A percentile compares a stretch with the other conserved stretches of the same genome.
Conservation (phyloP, 768 basidiomycete species). For the Sporobolomyces roseus region DNA sequence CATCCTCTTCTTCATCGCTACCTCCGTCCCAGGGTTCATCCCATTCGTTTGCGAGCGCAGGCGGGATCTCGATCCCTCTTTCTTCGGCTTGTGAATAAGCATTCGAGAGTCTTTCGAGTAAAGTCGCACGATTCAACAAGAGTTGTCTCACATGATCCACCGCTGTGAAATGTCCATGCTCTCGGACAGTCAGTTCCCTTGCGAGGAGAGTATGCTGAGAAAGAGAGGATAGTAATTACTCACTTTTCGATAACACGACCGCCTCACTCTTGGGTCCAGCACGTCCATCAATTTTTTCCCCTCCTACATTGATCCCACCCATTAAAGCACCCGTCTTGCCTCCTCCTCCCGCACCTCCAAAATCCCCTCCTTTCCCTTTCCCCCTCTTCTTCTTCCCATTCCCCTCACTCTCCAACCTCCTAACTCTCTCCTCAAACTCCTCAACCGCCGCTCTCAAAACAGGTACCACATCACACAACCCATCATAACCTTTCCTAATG, state of each 20-base stretch:
- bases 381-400: conserved; percentile 9
- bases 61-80: background rate
- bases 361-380: conserved; percentile 42
- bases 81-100: conserved; percentile 50
- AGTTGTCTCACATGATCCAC: conserved; percentile 77
- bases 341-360: too few species aligned
- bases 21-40: conserved; percentile 71
- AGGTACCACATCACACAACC: conserved; percentile 77
- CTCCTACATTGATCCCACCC: conserved; percentile 50
- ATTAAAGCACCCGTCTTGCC: conserved; percentile 49
- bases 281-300: conserved; percentile 70
- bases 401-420: background rate
- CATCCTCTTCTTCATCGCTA: background rate
- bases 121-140: conserved; percentile 58
- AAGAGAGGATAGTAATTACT: too few species aligned
- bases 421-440: conserved; percentile 62
- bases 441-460: conserved; percentile 72
- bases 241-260: conserved; percentile 81
- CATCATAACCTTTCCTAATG: conserved; percentile 82
- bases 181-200: too few species aligned
- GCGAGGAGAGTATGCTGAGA: too few species aligned
- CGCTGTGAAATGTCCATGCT: too few species aligned
- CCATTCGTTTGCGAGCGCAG: conserved; percentile 55
- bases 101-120: conserved; percentile 60
- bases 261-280: conserved; percentile 88